These are phyloP conservation scores for Capsicum baccatum DNA, from an alignment of 257 asterid species.

Conservation along the genomic window DNA sequence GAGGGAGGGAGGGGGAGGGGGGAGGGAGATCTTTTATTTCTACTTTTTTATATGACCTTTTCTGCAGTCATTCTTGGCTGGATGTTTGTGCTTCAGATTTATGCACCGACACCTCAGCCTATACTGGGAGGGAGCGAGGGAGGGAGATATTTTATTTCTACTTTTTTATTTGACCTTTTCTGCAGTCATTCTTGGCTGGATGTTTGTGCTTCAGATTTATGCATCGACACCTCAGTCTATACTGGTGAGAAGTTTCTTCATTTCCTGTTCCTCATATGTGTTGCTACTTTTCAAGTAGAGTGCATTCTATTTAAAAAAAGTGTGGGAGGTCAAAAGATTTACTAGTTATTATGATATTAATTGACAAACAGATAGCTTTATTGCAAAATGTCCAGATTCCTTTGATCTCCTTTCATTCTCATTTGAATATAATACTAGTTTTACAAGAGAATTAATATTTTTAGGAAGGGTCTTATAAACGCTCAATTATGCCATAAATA, in stretches of 20 bases:
- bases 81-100: too few relatives aligned
- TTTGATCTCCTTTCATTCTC: background rate
- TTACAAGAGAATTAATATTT: background rate
- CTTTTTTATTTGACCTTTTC: background rate
- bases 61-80: too few relatives aligned
- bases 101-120: too few relatives aligned
- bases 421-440: background rate
- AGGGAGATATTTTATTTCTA: background rate
- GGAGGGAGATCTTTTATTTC: too few relatives aligned
- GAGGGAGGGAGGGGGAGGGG: too few relatives aligned
- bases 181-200: constrained; percentile 28
- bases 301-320: background rate
- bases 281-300: background rate
- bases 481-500: background rate
- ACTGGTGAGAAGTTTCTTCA: constrained; percentile 7
- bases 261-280: constrained; percentile 5
- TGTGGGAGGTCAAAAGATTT: background rate
- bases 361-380: background rate
- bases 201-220: constrained; percentile 17
- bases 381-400: background rate
- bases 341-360: background rate
- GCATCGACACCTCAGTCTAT: constrained; percentile 3
- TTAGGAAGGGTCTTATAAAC: background rate
- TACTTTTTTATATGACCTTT: too few relatives aligned
- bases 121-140: background rate